These are phyloP conservation scores for Limtongia smithiae DNA, from an alignment of 805 yeast genomes.

Conservation along the genomic window DNA sequence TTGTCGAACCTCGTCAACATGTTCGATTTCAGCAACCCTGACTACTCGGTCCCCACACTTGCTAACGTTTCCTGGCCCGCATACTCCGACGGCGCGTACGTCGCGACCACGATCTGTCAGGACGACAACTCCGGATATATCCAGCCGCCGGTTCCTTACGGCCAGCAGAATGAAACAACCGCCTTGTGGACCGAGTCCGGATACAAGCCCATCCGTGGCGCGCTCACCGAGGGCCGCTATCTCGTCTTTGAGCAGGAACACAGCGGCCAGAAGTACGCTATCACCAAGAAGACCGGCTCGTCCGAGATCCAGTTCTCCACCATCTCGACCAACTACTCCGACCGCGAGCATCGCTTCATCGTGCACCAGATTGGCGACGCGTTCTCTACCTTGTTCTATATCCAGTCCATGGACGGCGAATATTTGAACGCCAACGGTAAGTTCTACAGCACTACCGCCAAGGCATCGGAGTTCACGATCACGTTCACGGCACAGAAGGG, in stretches of 20 bases:
- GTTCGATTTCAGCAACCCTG: constrained; percentile 30
- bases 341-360: constrained; percentile 6
- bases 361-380: constrained; percentile 25
- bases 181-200: constrained; percentile 30
- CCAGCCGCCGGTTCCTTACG: constrained; percentile 31
- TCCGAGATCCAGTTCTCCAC: not conserved
- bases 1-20: constrained; percentile 29
- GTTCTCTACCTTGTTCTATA: constrained; percentile 14
- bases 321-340: not conserved
- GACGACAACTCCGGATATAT: constrained; percentile 6
- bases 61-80: constrained; percentile 20
- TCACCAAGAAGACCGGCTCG: not conserved
- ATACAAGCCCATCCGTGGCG: constrained; percentile 30
- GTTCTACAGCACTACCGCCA: too few relatives aligned
- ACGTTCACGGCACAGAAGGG: too few relatives aligned
- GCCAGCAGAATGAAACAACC: constrained; percentile 24
- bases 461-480: too few relatives aligned
- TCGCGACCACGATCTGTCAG: constrained; percentile 13
- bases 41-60: constrained; percentile 6
- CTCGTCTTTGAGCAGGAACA: constrained; percentile 18
- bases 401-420: constrained; percentile 8
- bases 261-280: not conserved
- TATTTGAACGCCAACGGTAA: constrained; percentile 7
- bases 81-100: constrained; percentile 6
- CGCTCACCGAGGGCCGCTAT: constrained; percentile 32